phyloP scores from a whole-genome alignment of 1,139 yeast genomes.

The Cylindricascospora bacillispora region DNA sequence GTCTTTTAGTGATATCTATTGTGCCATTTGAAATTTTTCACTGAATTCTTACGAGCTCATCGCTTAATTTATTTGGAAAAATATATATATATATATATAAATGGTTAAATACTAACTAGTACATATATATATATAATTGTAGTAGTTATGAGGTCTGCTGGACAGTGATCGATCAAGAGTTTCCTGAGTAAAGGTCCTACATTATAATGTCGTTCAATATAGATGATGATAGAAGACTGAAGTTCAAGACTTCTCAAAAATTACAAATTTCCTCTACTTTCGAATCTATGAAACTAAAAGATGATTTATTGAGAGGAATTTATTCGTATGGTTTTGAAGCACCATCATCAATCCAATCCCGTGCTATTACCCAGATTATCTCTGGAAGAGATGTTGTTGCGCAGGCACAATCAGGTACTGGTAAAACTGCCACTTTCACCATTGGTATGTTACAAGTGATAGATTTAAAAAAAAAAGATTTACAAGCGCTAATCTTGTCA shows the following conservation, averaged over 20 bases:
- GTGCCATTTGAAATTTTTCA: too few relatives aligned
- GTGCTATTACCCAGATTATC: slow-evolving; percentile 88
- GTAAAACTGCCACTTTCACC: slow-evolving; percentile 93
- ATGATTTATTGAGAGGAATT: slow-evolving; percentile 57
- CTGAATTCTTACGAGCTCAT: too few relatives aligned
- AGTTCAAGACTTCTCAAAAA: slow-evolving; percentile 50
- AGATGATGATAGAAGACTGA: slow-evolving; percentile 43
- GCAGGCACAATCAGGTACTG: slow-evolving; percentile 97
- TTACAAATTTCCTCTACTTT: slow-evolving; percentile 54
- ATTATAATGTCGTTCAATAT: slow-evolving; percentile 47
- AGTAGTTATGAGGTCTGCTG: too few relatives aligned
- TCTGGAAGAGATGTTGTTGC: slow-evolving; percentile 89
- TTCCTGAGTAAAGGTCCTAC: too few relatives aligned
- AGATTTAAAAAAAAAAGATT: slow-evolving; percentile 50
- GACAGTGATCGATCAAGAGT: too few relatives aligned
- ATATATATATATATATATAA: too few relatives aligned
- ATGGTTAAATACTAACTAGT: too few relatives aligned
- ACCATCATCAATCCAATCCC: slow-evolving; percentile 90
- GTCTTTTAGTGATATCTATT: too few relatives aligned
- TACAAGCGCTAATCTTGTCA: slow-evolving; percentile 73
- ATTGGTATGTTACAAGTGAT: slow-evolving; percentile 80
- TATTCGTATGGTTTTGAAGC: slow-evolving; percentile 87
- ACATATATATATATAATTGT: too few relatives aligned
- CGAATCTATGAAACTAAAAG: slow-evolving; percentile 69
- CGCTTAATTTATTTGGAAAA: too few relatives aligned